Percentiles rank a stretch among this genome's conserved stretches.
Evolutionary conservation across 306 rosid genomes (phyloP).

Genomic region (Pyrus betulifolia): DNA sequence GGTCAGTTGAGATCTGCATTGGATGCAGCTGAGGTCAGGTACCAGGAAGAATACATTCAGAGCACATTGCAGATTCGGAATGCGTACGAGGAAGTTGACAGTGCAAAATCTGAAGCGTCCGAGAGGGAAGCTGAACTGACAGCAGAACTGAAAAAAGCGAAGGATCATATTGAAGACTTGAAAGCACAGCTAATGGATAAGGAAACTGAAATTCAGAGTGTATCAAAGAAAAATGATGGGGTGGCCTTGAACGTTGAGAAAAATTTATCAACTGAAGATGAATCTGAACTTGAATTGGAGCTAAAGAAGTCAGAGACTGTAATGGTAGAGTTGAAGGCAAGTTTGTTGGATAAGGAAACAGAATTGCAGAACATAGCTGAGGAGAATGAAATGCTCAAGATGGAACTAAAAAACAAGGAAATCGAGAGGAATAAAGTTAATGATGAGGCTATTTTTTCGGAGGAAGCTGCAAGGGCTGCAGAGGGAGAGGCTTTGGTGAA

Average conservation of each 20-base stretch:
- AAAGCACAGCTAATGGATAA: slow-evolving; percentile 40
- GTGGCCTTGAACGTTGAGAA: slow-evolving; percentile 22
- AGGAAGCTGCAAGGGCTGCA: slow-evolving; percentile 54
- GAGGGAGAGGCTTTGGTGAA: slow-evolving; percentile 64
- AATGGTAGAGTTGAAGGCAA: slow-evolving; percentile 45
- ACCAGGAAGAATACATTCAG: slow-evolving; percentile 78
- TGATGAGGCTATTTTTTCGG: slow-evolving; percentile 30
- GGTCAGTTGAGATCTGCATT: slow-evolving; percentile 59
- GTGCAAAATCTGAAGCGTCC: slow-evolving; percentile 45
- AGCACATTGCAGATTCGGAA: slow-evolving; percentile 72
- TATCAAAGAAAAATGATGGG: slow-evolving; percentile 38
- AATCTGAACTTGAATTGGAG: slow-evolving; percentile 34
- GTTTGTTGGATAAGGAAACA: slow-evolving; percentile 52
- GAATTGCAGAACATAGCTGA: slow-evolving; percentile 43
- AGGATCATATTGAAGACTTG: slow-evolving; percentile 48
- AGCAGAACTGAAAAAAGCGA: slow-evolving; percentile 44
- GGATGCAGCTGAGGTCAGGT: slow-evolving; percentile 63
- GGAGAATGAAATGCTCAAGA: slow-evolving; percentile 52
- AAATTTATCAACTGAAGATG: slow-evolving; percentile 23
- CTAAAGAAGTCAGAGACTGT: slow-evolving; percentile 42
- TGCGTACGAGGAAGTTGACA: slow-evolving; percentile 66
- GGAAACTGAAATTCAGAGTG: slow-evolving; percentile 46
- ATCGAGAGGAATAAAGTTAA: slow-evolving; percentile 32
- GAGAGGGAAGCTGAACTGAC: slow-evolving; percentile 44
- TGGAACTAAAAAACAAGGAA: slow-evolving; percentile 34